These are phyloP conservation scores for grape (Vitis vinifera) DNA, from an alignment of 164 flowering plant genomes.

Conservation along the genomic window DNA sequence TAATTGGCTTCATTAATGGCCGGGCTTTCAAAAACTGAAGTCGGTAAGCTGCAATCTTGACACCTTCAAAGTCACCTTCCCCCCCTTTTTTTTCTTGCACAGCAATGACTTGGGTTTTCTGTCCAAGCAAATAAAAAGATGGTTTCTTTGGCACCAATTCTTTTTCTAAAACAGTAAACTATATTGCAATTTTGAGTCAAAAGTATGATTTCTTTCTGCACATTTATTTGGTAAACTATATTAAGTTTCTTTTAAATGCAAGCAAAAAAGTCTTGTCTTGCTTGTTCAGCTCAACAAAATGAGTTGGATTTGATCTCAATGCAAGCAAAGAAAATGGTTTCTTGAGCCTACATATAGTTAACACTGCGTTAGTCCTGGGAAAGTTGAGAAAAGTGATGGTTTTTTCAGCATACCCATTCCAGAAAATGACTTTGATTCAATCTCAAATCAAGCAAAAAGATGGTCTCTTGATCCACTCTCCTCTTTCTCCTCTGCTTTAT, in stretches of 20 bases:
- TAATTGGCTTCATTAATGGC: slow-evolving; percentile 14
- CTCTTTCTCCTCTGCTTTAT: slow-evolving; percentile 7
- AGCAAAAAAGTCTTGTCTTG: slow-evolving; percentile 9
- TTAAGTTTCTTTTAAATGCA: slow-evolving; percentile 13
- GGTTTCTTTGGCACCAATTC: neutral
- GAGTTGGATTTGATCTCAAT: slow-evolving; percentile 22
- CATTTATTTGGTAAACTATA: neutral
- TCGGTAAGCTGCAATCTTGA: slow-evolving; percentile 26
- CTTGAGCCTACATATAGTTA: neutral
- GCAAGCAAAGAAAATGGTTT: slow-evolving; percentile 8
- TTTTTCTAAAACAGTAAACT: neutral
- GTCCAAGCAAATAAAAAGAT: slow-evolving; percentile 8
- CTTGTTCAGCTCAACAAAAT: slow-evolving; percentile 11
- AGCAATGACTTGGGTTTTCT: slow-evolving; percentile 4
- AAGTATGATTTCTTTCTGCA: neutral
- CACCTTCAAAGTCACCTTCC: slow-evolving; percentile 3
- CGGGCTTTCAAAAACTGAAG: slow-evolving; percentile 10
- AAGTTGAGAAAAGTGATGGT: slow-evolving; percentile 9
- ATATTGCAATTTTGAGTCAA: slow-evolving; percentile 10
- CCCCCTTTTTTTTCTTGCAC: neutral
- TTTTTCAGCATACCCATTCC: slow-evolving; percentile 10
- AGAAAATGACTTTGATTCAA: slow-evolving; percentile 23
- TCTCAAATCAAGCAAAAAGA: slow-evolving; percentile 17
- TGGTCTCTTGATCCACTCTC: slow-evolving; percentile 9
- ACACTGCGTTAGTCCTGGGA: neutral